Evolutionary conservation across 2,329 filamentous ascomycete genomes (phyloP).

Genomic region (Aulographum hederae): DNA sequence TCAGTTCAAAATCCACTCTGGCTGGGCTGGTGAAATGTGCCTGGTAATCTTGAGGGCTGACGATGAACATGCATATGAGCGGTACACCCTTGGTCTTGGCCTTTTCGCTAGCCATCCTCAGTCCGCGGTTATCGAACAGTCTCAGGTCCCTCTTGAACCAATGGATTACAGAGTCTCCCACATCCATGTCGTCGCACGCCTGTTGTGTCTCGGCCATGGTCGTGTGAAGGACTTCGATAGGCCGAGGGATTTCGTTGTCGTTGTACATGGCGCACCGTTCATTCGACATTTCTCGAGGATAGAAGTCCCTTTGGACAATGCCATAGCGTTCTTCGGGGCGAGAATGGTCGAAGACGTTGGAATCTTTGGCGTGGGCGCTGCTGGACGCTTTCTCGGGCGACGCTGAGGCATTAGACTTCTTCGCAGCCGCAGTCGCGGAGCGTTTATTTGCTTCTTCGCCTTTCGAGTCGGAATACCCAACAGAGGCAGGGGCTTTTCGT

Average conservation of each 20-base stretch:
- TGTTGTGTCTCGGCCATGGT: constrained; percentile 43
- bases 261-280: constrained; percentile 59
- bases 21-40: constrained; percentile 59
- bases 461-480: constrained; percentile 15
- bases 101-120: constrained; percentile 46
- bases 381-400: constrained; percentile 10
- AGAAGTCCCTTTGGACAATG: constrained; percentile 43
- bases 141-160: constrained; percentile 84
- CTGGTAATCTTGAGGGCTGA: constrained; percentile 70
- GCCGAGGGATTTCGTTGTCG: constrained; percentile 47
- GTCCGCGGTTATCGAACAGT: constrained; percentile 50
- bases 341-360: constrained; percentile 14
- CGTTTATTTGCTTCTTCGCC: constrained; percentile 18
- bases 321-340: constrained; percentile 18
- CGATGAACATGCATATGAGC: constrained; percentile 57
- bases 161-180: constrained; percentile 33
- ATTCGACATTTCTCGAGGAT: constrained; percentile 74
- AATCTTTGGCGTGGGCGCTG: constrained; percentile 1
- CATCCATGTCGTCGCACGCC: constrained; percentile 33
- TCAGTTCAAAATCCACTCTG: constrained; percentile 64
- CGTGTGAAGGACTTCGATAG: constrained; percentile 47
- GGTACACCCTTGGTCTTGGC: constrained; percentile 52
- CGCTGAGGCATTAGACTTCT: too few relatives aligned
- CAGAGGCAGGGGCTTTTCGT: constrained; percentile 10
- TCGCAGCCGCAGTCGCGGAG: constrained; percentile 14